Evolutionary conservation across 129 eudicot genomes (phyloP).

Genomic region (Flaveria sonorensis): DNA sequence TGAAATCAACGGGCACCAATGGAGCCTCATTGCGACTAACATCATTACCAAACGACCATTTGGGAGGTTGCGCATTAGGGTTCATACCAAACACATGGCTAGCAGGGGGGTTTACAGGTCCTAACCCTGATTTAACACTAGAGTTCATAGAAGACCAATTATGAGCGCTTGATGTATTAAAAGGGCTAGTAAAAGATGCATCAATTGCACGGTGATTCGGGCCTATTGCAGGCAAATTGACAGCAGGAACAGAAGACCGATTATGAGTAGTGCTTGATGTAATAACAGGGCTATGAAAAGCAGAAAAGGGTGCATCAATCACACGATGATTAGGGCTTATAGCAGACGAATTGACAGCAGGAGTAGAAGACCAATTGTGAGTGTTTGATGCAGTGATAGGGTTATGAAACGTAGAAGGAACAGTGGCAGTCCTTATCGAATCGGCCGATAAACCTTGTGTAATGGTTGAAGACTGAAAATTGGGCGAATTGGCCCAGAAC

Average conservation of each 20-base stretch:
- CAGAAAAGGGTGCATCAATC: neutral
- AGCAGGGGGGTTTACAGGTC: conserved; percentile 13
- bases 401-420: neutral
- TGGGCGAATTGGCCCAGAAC: conserved; percentile 5
- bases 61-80: neutral
- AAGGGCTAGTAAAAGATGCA: neutral
- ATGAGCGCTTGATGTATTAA: neutral
- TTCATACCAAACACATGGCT: conserved; percentile 9
- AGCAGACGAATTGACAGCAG: conserved; percentile 3
- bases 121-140: conserved; percentile 29
- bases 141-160: conserved; percentile 33
- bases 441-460: conserved; percentile 39
- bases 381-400: neutral
- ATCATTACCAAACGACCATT: conserved; percentile 11
- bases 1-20: conserved; percentile 31
- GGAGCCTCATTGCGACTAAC: conserved; percentile 6
- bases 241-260: neutral
- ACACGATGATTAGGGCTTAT: conserved; percentile 6
- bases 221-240: neutral
- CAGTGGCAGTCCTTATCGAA: conserved; percentile 30
- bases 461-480: conserved; percentile 34
- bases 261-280: neutral
- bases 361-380: neutral
- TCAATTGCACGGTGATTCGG: neutral
- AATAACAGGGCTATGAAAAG: neutral